Conservation (phyloP, 345 rosid species). For the Euclidium syriacum region DNA sequence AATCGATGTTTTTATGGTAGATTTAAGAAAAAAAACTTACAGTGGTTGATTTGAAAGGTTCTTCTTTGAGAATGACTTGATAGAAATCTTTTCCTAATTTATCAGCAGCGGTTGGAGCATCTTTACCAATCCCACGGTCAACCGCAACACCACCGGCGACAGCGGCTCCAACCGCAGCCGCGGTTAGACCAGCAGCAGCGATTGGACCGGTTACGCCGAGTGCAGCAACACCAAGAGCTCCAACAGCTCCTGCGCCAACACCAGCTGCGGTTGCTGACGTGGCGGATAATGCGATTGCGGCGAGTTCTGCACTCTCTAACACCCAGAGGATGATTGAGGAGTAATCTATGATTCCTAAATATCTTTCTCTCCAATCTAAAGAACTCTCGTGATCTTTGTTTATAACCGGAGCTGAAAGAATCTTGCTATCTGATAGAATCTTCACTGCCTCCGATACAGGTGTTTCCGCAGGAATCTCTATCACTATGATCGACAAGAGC, state of each 20-base stretch:
- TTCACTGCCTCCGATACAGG: conserved; percentile 64
- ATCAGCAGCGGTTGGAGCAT: conserved; percentile 67
- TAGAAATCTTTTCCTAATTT: conserved; percentile 72
- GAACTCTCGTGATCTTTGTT: conserved; percentile 41
- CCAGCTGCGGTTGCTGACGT: conserved; percentile 74
- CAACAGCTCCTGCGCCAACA: conserved; percentile 68
- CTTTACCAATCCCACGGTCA: conserved; percentile 55
- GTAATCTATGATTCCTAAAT: conserved; percentile 76
- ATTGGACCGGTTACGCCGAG: conserved; percentile 67
- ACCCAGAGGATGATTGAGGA: conserved; percentile 77
- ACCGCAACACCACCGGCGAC: conserved; percentile 71
- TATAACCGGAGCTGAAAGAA: conserved; percentile 76
- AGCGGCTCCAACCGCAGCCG: conserved; percentile 84
- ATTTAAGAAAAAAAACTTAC: conserved; percentile 30
- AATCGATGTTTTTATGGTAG: too few species aligned
- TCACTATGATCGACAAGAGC: conserved; percentile 36
- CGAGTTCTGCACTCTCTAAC: conserved; percentile 71
- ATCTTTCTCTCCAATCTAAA: conserved; percentile 69
- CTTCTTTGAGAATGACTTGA: conserved; percentile 68
- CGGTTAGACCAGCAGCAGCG: conserved; percentile 60
- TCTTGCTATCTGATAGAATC: conserved; percentile 67
- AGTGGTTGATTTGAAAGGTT: conserved; percentile 80
- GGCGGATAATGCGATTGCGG: conserved; percentile 66
- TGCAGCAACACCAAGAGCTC: conserved; percentile 73
- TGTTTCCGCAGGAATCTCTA: conserved; percentile 72